Evolutionary conservation across 2,329 filamentous ascomycete genomes (phyloP), one percentile per base, ranked within the genome.

Genomic region (Microsporum audouinii): DNA sequence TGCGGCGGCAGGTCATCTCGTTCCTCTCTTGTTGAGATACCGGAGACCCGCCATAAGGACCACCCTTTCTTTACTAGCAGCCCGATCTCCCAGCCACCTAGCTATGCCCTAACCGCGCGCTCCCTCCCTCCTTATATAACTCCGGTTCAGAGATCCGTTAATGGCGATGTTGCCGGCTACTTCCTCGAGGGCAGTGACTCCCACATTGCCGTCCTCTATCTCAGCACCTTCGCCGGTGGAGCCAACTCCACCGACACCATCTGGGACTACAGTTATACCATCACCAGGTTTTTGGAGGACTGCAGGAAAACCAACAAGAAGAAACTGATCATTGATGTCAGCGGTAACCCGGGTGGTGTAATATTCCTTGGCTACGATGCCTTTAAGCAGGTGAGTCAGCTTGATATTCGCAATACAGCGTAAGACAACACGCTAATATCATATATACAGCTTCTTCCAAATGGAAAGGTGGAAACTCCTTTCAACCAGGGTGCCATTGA

Each of bases 291-390:
- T 65, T 73, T 85, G 14, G 71, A 74, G 0, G 71, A 74, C 51
- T 77, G 77, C 12, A 76, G 77, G 45, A 64, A 69, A 1, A 73
- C 74, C 1, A 76, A 77, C 1, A 84, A 84, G 68, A 81, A 75
- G n/a, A 84, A 82, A 68, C 74, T 88, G 3, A 76, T 88, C 34
- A 80, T 88, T 62, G 86, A 88, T 64, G 68, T 88, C 5, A 78
- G 81, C 2, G 77, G 75, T 1, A 89, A 88, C 64, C 75, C 75
- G 0, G 86, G 85, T 43, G 85, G 86, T 1, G 71, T 71, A 47
- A 68, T 82, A 10, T 66, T 73, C 6, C 74, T 77, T 4, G 79
- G 77, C 1, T 76, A 75, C 51, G 77, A 80, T 47, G 66, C 79
- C 0, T 85, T 85, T 68, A 76, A 76, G 34, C 78, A 82, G 63